phyloP scores from a whole-genome alignment of 1,284 basidiomycete species.

The Ustilago nuda region DNA sequence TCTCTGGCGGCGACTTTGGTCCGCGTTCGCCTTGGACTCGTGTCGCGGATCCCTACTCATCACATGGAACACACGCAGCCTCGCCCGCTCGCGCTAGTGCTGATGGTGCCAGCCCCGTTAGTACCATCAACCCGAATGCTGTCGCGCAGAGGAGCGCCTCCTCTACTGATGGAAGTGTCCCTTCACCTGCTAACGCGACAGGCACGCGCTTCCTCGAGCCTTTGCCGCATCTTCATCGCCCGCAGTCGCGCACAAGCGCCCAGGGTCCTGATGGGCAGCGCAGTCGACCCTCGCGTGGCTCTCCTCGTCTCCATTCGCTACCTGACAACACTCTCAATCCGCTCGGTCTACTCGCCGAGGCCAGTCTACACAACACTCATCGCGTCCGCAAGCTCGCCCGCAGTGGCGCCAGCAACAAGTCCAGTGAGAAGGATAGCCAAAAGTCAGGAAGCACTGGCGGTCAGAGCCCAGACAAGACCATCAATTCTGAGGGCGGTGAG shows the following conservation, averaged over 20 bases:
- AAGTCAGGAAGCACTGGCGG: constrained; percentile 32
- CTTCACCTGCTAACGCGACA: constrained; percentile 35
- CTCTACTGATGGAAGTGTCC: constrained; percentile 36
- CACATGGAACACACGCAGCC: constrained; percentile 18
- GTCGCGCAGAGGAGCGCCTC: constrained; percentile 44
- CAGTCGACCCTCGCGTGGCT: constrained; percentile 38
- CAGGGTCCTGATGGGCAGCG: constrained; percentile 28
- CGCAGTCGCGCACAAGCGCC: constrained; percentile 19
- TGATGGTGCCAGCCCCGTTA: constrained; percentile 42
- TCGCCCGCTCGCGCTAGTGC: constrained; percentile 33
- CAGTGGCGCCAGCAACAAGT: constrained; percentile 33
- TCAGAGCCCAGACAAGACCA: constrained; percentile 37
- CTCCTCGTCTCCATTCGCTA: constrained; percentile 69
- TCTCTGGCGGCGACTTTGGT: constrained; percentile 23
- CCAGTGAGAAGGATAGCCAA: constrained; percentile 44
- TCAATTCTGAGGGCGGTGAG: constrained; percentile 42
- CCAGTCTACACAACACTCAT: constrained; percentile 65
- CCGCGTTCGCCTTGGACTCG: constrained; percentile 44
- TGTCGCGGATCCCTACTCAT: constrained; percentile 24
- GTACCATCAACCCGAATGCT: constrained; percentile 50
- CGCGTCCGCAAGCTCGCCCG: constrained; percentile 36
- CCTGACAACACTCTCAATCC: constrained; percentile 69
- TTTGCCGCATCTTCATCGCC: constrained; percentile 43
- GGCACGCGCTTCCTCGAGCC: constrained; percentile 52
- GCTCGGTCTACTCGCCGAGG: constrained; percentile 68